A percentile compares a stretch with the other conserved stretches of the same genome.
Conservation (phyloP, 2,329 filamentous ascomycete species). For the Stagonosporopsis vannaccii region DNA sequence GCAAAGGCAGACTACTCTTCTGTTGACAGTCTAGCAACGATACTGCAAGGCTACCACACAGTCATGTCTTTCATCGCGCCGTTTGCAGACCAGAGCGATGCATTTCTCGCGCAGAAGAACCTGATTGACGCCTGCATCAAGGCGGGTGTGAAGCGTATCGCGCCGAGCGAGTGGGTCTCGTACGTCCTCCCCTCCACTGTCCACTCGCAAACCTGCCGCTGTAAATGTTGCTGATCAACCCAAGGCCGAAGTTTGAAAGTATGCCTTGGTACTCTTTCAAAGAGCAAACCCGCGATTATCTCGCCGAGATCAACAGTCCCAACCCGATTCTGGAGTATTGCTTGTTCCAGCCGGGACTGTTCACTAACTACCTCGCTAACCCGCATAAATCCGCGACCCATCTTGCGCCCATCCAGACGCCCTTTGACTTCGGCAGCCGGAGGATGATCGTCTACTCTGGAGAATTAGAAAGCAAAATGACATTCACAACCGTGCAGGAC, state of each 20-base stretch:
- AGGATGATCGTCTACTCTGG: not conserved
- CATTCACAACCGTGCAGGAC: not conserved
- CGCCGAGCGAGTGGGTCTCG: not conserved
- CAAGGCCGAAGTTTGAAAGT: not conserved
- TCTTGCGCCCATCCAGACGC: not conserved
- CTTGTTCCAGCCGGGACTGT: not conserved
- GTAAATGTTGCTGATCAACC: not conserved
- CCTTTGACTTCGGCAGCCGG: not conserved
- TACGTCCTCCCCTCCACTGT: not conserved
- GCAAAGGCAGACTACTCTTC: not conserved
- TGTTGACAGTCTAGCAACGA: not conserved
- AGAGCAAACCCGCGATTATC: not conserved
- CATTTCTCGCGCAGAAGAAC: not conserved
- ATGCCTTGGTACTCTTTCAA: not conserved
- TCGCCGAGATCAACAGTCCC: not conserved
- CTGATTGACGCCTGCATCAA: not conserved
- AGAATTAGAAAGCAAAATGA: not conserved
- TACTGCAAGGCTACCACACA: not conserved
- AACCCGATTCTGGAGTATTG: not conserved
- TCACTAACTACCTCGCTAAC: not conserved
- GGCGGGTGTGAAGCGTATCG: not conserved
- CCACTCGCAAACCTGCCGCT: too few species aligned
- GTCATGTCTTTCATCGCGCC: not conserved
- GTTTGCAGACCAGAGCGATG: not conserved
- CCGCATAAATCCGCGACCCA: not conserved